A percentile compares a stretch with the other conserved stretches of the same genome.
These are phyloP conservation scores for Jaminaea rosea DNA, from an alignment of 1,284 basidiomycete genomes.

Conservation along the genomic window DNA sequence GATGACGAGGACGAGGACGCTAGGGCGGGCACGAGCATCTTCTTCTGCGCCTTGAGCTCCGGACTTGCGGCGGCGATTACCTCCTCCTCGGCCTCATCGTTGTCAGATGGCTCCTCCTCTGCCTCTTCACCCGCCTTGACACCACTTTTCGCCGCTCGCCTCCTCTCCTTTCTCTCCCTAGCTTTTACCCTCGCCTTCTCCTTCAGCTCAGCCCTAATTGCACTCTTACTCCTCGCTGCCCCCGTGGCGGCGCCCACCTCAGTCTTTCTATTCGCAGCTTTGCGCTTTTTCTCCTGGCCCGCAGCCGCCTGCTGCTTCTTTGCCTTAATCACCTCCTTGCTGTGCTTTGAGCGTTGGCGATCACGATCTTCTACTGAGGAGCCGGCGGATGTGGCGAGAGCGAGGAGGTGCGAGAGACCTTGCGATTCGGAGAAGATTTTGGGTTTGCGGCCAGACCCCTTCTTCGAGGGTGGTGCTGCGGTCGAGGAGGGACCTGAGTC, in stretches of 20 bases:
- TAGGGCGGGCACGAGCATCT: too few relatives aligned
- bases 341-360: background rate
- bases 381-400: background rate
- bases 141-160: background rate
- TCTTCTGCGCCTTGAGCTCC: too few relatives aligned
- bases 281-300: background rate
- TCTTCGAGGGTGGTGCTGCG: background rate
- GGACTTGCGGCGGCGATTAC: too few relatives aligned
- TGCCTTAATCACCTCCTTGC: background rate
- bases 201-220: background rate
- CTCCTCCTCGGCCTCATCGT: too few relatives aligned
- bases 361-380: background rate
- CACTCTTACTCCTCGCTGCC: background rate
- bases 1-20: too few relatives aligned
- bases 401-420: slow-evolving; percentile 1
- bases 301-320: background rate
- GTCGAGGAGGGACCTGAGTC: background rate
- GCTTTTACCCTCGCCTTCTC: background rate
- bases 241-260: background rate
- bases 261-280: background rate
- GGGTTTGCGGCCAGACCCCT: background rate
- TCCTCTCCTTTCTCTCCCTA: background rate
- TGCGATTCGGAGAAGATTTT: slow-evolving; percentile 3
- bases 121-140: background rate
- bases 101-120: background rate